phyloP scores from a whole-genome alignment of 176 grass and related monocot genomes.

The Oryza meyeriana region DNA sequence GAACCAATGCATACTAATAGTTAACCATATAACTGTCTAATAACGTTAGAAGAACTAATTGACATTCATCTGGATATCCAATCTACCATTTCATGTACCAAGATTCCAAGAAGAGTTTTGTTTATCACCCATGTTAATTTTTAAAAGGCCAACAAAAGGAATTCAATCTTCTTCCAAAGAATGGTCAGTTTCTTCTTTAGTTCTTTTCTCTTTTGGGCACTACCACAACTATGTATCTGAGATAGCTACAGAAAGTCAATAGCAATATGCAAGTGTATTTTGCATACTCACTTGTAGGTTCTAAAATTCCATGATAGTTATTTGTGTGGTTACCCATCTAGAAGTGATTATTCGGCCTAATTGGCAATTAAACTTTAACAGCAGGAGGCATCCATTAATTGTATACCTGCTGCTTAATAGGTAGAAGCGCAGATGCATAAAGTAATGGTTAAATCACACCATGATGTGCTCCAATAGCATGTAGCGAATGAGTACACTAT shows the following conservation, averaged over 20 bases:
- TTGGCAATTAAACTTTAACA: not conserved
- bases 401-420: not conserved
- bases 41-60: not conserved
- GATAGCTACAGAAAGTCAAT: slow-evolving; percentile 2
- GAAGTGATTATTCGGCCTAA: not conserved
- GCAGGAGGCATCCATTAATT: not conserved
- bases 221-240: not conserved
- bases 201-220: not conserved
- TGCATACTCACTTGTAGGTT: not conserved
- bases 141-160: not conserved
- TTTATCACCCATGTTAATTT: not conserved
- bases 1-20: slow-evolving; percentile 8
- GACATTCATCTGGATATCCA: not conserved
- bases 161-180: not conserved
- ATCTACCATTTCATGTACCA: not conserved
- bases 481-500: not conserved
- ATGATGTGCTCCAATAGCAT: not conserved
- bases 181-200: not conserved
- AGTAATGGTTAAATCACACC: not conserved
- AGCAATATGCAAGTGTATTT: slow-evolving; percentile 2
- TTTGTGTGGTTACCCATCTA: not conserved
- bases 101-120: not conserved
- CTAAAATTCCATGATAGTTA: not conserved
- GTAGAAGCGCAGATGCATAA: not conserved
- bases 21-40: slow-evolving; percentile 25